A percentile compares a stretch with the other conserved stretches of the same genome.
phyloP scores from a whole-genome alignment of 345 rosid species.

The Aquilaria yunnanensis region DNA sequence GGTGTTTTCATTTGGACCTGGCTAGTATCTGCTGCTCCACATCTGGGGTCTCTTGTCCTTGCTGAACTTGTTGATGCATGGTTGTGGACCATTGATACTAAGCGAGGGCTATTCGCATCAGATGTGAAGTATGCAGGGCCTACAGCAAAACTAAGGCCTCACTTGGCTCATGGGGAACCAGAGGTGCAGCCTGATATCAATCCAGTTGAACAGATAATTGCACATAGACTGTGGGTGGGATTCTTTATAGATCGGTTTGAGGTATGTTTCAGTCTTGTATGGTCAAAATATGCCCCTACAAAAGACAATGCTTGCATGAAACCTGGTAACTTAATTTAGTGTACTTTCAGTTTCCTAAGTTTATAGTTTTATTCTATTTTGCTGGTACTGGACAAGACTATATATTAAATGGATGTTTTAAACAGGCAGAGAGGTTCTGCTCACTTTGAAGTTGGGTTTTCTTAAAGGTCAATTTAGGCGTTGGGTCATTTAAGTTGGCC shows the following conservation, averaged over 20 bases:
- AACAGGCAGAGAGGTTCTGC: too few species aligned
- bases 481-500: too few species aligned
- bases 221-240: conserved; percentile 96
- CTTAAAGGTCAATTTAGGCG: too few species aligned
- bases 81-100: conserved; percentile 99
- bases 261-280: conserved; percentile 32
- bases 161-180: conserved; percentile 94
- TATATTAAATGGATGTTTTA: too few species aligned
- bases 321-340: too few species aligned
- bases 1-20: conserved; percentile 99
- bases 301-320: too few species aligned
- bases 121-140: conserved; percentile 82
- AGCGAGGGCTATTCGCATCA: conserved; percentile 95
- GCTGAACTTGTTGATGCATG: conserved; percentile 99
- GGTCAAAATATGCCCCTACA: too few species aligned
- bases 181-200: conserved; percentile 57
- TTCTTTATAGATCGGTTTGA: conserved; percentile 96
- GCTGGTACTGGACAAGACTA: too few species aligned
- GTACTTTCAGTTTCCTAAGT: too few species aligned
- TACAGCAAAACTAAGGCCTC: conserved; percentile 92
- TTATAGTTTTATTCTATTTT: too few species aligned
- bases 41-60: conserved; percentile 86
- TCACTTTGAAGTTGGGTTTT: too few species aligned
- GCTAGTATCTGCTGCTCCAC: conserved; percentile 98
- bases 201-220: conserved; percentile 89